Conservation (phyloP, 129 eudicot genomes). For the Artemisia annua region DNA sequence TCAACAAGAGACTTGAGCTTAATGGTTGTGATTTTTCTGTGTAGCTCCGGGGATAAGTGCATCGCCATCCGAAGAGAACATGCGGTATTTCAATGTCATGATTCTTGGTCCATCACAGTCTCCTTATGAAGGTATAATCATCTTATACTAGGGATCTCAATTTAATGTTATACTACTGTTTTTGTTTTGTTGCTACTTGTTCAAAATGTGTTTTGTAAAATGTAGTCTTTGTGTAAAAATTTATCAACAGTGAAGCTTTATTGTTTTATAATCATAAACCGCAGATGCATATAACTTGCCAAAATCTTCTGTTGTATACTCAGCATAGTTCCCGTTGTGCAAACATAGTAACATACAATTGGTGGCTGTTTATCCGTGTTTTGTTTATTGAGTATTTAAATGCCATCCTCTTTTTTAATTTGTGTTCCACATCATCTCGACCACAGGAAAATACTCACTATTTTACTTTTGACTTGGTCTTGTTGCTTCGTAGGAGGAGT, state of each 20-base stretch:
- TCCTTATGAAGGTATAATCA: constrained; percentile 82
- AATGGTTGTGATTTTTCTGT: constrained; percentile 27
- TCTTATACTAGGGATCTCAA: background rate
- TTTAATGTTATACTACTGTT: background rate
- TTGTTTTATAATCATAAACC: too few relatives aligned
- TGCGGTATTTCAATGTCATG: constrained; percentile 95
- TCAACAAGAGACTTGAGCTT: background rate
- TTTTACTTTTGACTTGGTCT: background rate
- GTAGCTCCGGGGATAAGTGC: constrained; percentile 99
- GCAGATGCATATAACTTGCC: background rate
- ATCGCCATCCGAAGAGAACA: constrained; percentile 92
- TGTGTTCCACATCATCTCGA: background rate
- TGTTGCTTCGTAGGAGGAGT: constrained; percentile 67
- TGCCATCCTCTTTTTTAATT: background rate
- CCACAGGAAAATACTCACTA: constrained; percentile 1
- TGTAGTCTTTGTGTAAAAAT: background rate
- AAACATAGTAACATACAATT: background rate
- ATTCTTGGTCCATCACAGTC: constrained; percentile 95
- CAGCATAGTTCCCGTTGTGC: background rate
- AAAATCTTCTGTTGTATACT: background rate
- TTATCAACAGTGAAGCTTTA: background rate
- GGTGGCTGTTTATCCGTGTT: background rate
- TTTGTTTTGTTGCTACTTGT: background rate
- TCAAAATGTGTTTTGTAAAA: background rate
- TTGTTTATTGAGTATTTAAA: background rate